These are phyloP conservation scores for Barnettozyma sucrosica DNA, from an alignment of 805 yeast species.

Conservation along the genomic window DNA sequence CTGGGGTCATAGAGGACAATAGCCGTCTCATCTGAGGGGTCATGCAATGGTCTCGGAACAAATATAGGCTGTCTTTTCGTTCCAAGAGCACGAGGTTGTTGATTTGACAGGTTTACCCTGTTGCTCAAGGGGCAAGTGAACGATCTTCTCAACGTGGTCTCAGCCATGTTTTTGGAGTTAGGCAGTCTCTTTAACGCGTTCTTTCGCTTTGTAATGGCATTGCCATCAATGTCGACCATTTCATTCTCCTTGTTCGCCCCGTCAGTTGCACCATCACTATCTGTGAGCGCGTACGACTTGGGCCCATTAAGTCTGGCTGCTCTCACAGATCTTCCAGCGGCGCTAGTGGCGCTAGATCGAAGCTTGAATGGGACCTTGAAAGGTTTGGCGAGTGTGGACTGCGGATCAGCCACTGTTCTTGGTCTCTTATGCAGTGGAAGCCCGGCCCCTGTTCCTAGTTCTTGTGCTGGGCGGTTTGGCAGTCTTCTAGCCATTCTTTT, in stretches of 20 bases:
- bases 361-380: slow-evolving; percentile 57
- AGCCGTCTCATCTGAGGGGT: slow-evolving; percentile 89
- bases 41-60: slow-evolving; percentile 92
- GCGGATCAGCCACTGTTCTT: slow-evolving; percentile 46
- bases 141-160: slow-evolving; percentile 38
- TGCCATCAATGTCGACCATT: slow-evolving; percentile 28
- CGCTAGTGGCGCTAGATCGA: slow-evolving; percentile 21
- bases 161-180: slow-evolving; percentile 34
- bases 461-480: slow-evolving; percentile 39
- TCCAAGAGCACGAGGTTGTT: slow-evolving; percentile 79
- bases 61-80: slow-evolving; percentile 61
- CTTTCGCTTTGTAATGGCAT: slow-evolving; percentile 31
- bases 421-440: slow-evolving; percentile 52
- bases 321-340: slow-evolving; percentile 21
- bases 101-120: slow-evolving; percentile 19
- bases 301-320: slow-evolving; percentile 33
- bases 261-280: slow-evolving; percentile 17
- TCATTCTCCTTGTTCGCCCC: slow-evolving; percentile 32
- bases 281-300: slow-evolving; percentile 36
- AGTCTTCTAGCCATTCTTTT: slow-evolving; percentile 31
- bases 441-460: slow-evolving; percentile 67
- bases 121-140: slow-evolving; percentile 59
- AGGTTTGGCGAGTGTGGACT: slow-evolving; percentile 52
- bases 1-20: slow-evolving; percentile 95
- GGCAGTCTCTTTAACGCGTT: slow-evolving; percentile 57